Base-by-base conservation (phyloP, 2,329 filamentous ascomycete genomes). In the Ilyonectria mors-panacis region DNA sequence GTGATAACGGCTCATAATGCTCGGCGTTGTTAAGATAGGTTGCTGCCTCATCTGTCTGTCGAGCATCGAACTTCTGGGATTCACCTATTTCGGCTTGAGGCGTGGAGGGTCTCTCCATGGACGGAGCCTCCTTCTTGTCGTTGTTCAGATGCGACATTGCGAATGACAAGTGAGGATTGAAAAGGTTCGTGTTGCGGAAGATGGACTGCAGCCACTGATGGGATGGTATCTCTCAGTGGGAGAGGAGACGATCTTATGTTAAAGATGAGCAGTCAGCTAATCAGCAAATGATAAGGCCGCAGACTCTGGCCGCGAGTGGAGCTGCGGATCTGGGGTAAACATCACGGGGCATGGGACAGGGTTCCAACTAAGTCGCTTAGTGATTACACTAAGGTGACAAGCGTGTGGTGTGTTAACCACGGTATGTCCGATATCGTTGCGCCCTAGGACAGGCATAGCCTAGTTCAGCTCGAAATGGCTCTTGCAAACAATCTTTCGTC, bases 31-130 rank as follows among this genome's bases (percentile, higher is more conserved):
- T 63, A 6, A 63, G 61, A 10, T 63, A 63, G 8, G 47, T 45
- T 8, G 54, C 61, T 26, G 61, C 61, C 54, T 59, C 56, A 35
- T 63, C 61, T 17, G 54, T 45, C 12, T 51, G 55, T 6, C 60
- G 44, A 19, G 28, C 47, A 23, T 63, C 54, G 13, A 63, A 37
- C 44, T 63, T 63, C 45, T 63, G 60, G 7, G 39, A 35, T 35
- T 63, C 60, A 6, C 45, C 23, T 13, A 26, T 26, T 15, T 44
- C 59, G 4, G 42, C 15, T 42, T 62, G 59, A 17, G 51, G 59
- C 4, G 45, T n/a, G 23, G 59, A 56, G 12, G 48, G 26, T 30
- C 35, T 30, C 50, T 62, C 28, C 15, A 23, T 47, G 44, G 59
- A 62, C 37, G 54, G 33, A 51, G 59, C n/a, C 15, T 47, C 37